A percentile compares a stretch with the other conserved stretches of the same genome.
Conservation (phyloP, 139 green algal species). For the Astrephomene gubernaculifera region DNA sequence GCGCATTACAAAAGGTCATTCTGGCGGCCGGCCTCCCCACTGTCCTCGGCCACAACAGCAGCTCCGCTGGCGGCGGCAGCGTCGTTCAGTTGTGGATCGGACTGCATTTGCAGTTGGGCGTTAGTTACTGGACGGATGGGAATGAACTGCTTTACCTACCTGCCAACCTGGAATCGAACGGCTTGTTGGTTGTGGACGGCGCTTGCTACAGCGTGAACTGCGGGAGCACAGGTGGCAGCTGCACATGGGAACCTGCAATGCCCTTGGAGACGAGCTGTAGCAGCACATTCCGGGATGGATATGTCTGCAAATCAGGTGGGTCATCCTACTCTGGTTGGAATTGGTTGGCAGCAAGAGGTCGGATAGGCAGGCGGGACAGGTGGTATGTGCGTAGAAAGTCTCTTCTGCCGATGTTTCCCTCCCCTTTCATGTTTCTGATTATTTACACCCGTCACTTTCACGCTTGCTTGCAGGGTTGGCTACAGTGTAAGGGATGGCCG, state of each 20-base stretch:
- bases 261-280: not conserved
- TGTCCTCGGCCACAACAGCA: not conserved
- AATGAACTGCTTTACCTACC: constrained; percentile 2
- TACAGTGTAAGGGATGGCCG: no score
- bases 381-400: no score
- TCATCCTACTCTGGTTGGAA: no score
- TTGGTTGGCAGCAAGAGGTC: no score
- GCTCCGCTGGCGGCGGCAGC: no score
- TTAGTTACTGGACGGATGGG: not conserved
- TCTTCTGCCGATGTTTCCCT: no score
- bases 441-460: no score
- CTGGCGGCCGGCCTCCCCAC: not conserved
- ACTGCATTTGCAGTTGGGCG: not conserved
- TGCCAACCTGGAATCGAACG: not conserved
- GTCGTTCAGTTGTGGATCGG: not conserved
- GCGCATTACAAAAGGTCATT: not conserved
- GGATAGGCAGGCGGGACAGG: no score
- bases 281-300: not conserved
- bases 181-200: not conserved
- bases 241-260: not conserved
- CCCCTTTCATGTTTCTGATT: no score
- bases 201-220: constrained; percentile 20
- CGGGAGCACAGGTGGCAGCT: not conserved
- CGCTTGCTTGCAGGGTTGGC: no score
- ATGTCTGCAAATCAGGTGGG: constrained; percentile 27